Evolutionary conservation across 176 grass and related monocot genomes (phyloP).

Genomic region (Oryza longistaminata): DNA sequence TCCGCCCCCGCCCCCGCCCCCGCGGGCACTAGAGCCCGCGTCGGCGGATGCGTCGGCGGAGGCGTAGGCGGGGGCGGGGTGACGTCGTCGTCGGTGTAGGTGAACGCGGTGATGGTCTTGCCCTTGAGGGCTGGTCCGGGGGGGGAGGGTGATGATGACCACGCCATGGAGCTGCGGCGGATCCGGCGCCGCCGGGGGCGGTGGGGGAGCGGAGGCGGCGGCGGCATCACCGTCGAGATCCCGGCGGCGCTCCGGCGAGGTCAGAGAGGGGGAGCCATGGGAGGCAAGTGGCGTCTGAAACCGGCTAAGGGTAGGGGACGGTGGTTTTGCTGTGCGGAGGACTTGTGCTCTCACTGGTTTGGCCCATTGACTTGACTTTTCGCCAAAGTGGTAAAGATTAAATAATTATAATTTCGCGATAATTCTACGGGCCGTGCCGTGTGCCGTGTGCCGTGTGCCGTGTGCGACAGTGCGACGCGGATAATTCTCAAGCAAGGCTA

Average conservation of each 20-base stretch:
- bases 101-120: conserved; percentile 94
- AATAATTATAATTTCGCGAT: neutral
- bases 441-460: neutral
- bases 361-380: conserved; percentile 36
- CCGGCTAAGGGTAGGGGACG: neutral
- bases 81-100: conserved; percentile 59
- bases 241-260: conserved; percentile 23
- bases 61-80: neutral
- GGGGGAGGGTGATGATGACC: conserved; percentile 96
- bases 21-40: neutral
- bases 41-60: neutral
- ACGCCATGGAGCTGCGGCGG: conserved; percentile 69
- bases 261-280: conserved; percentile 42
- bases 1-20: neutral
- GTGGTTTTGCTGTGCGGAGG: conserved; percentile 14
- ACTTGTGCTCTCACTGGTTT: conserved; percentile 9
- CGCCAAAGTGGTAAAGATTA: neutral
- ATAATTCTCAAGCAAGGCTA: neutral
- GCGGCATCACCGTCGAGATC: conserved; percentile 44
- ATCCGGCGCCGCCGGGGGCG: neutral
- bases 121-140: conserved; percentile 92
- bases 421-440: neutral
- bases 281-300: conserved; percentile 32
- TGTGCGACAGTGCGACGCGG: neutral
- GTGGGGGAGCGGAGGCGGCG: conserved; percentile 19